phyloP scores from a whole-genome alignment of 129 eudicot genomes.

The Gnaphalium uliginosum region DNA sequence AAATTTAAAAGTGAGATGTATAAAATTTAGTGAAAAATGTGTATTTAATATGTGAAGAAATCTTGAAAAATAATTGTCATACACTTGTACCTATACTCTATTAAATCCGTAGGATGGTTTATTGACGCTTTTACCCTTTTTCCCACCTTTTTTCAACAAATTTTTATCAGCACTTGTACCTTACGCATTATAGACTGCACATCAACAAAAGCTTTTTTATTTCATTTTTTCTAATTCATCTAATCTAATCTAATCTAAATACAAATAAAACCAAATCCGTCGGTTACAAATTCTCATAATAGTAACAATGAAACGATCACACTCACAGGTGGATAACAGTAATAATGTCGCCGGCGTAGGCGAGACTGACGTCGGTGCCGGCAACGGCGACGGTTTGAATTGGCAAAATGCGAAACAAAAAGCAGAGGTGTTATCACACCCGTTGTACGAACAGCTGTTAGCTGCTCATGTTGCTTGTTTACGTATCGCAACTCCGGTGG shows the following conservation, averaged over 20 bases:
- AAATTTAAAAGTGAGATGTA: too few relatives aligned
- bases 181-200: neutral
- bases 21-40: too few relatives aligned
- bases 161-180: neutral
- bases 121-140: neutral
- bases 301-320: conserved; percentile 29
- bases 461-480: conserved; percentile 86
- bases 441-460: conserved; percentile 74
- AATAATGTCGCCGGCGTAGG: conserved; percentile 26
- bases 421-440: conserved; percentile 68
- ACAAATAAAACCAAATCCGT: neutral
- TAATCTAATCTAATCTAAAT: neutral
- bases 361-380: conserved; percentile 33
- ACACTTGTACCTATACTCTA: neutral
- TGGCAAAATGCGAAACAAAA: conserved; percentile 72
- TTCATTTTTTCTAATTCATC: too few relatives aligned
- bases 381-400: conserved; percentile 33
- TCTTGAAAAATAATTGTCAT: too few relatives aligned
- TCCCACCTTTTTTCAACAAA: neutral
- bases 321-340: conserved; percentile 13
- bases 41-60: too few relatives aligned
- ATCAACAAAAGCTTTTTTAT: neutral
- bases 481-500: conserved; percentile 86
- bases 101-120: neutral
- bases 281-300: conserved; percentile 18